Evolutionary conservation across 2,329 filamentous ascomycete species (phyloP).

Genomic region (Niveomyces coronatus): DNA sequence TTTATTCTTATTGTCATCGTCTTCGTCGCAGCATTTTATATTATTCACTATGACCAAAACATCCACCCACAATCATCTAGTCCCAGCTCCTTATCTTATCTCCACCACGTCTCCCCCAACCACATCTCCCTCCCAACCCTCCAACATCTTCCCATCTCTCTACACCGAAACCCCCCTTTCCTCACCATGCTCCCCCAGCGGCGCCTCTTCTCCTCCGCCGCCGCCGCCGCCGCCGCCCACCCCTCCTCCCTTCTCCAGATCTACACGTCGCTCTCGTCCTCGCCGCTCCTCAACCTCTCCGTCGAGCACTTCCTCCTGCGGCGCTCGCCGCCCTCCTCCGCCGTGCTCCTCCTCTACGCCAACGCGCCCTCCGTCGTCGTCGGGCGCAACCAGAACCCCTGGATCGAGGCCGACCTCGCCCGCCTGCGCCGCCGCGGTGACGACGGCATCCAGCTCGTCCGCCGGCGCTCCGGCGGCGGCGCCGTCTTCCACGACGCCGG

Average conservation of each 20-base stretch:
- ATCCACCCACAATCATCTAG: too few species aligned
- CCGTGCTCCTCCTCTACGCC: conserved; percentile 75
- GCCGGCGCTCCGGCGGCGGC: conserved; percentile 79
- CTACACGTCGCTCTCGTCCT: conserved; percentile 56
- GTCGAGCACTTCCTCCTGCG: conserved; percentile 86
- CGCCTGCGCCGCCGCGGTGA: conserved; percentile 33
- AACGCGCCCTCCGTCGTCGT: conserved; percentile 85
- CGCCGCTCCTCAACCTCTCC: conserved; percentile 85
- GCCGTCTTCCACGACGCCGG: conserved; percentile 89
- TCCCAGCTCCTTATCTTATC: too few species aligned
- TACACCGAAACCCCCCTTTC: too few species aligned
- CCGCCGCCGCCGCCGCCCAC: conserved; percentile 23
- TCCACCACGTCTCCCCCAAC: too few species aligned
- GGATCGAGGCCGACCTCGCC: conserved; percentile 75
- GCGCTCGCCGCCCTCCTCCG: conserved; percentile 59
- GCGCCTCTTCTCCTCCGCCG: conserved; percentile 3
- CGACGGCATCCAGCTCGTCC: conserved; percentile 50
- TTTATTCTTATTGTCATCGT: too few species aligned
- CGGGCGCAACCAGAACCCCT: conserved; percentile 95
- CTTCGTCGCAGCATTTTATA: too few species aligned
- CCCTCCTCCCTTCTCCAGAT: conserved; percentile 49
- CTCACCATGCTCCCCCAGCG: neutral
- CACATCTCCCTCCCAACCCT: neutral
- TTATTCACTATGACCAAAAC: too few species aligned
- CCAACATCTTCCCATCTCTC: neutral